Evolutionary conservation across 192 early-diverging fungal species (phyloP).

Genomic region (Gryganskiella cystojenkinii): DNA sequence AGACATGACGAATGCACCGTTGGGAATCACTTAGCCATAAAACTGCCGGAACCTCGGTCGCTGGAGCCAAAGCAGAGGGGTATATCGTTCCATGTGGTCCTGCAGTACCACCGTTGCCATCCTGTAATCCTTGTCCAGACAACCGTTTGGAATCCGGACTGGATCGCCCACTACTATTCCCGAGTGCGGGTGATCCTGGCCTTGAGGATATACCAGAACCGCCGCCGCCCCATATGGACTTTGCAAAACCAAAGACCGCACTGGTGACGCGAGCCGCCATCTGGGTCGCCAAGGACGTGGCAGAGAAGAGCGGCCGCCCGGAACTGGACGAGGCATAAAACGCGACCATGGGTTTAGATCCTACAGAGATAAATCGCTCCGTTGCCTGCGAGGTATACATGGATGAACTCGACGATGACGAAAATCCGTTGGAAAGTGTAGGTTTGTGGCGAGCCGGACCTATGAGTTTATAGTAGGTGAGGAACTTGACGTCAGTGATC

Average conservation of each 20-base stretch:
- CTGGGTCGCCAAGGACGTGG: conserved; percentile 60
- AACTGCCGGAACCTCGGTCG: conserved; percentile 62
- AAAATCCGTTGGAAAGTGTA: conserved; percentile 38
- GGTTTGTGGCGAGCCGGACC: conserved; percentile 49
- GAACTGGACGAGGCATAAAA: conserved; percentile 64
- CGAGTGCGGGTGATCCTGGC: conserved; percentile 27
- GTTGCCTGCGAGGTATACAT: conserved; percentile 57
- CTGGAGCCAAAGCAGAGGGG: conserved; percentile 62
- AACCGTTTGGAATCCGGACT: conserved; percentile 33
- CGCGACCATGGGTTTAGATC: conserved; percentile 66
- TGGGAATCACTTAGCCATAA: conserved; percentile 63
- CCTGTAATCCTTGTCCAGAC: conserved; percentile 28
- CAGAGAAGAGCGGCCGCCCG: conserved; percentile 60
- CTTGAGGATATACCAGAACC: conserved; percentile 43
- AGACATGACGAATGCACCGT: conserved; percentile 63
- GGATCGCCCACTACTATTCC: conserved; percentile 8
- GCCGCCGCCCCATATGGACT: conserved; percentile 67
- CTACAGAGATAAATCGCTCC: conserved; percentile 65
- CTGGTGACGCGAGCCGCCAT: conserved; percentile 61
- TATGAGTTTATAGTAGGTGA: conserved; percentile 3
- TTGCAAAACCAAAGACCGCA: conserved; percentile 77
- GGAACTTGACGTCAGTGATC: background rate
- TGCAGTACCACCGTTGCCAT: conserved; percentile 33
- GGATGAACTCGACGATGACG: conserved; percentile 49
- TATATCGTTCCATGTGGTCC: conserved; percentile 51